Percentiles rank a stretch among this genome's conserved stretches.
These are phyloP conservation scores for Cyclotella choctawhatcheeana DNA, from an alignment of 108 stramenopile species.

Conservation along the genomic window DNA sequence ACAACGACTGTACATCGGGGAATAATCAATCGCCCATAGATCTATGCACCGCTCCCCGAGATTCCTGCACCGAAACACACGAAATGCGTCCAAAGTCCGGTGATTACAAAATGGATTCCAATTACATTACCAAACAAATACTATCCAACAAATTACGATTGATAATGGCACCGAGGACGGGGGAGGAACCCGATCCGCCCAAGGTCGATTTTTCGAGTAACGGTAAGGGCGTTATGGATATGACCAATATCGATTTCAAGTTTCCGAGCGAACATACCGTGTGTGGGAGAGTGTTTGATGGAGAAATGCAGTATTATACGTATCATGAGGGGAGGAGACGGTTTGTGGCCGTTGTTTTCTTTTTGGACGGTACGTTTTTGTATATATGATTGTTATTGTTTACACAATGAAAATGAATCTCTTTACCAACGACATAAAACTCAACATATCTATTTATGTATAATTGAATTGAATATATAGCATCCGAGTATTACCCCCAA, in stretches of 20 bases:
- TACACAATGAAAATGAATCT: no score
- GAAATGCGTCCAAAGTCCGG: conserved; percentile 47
- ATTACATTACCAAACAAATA: conserved; percentile 40
- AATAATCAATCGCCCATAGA: conserved; percentile 80
- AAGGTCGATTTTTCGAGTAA: conserved; percentile 77
- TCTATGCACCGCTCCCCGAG: conserved; percentile 40
- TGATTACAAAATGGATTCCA: conserved; percentile 45
- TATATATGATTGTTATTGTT: no score
- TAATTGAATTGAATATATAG: no score
- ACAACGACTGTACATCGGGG: conserved; percentile 51
- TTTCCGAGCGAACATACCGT: conserved; percentile 81
- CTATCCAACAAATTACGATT: conserved; percentile 43
- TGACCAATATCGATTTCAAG: conserved; percentile 84
- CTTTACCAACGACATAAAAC: no score
- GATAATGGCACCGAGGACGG: conserved; percentile 42
- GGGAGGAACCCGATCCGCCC: conserved; percentile 49
- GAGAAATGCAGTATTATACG: conserved; percentile 82
- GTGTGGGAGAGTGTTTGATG: conserved; percentile 71
- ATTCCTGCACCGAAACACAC: conserved; percentile 39
- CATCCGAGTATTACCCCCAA: conserved; percentile 28
- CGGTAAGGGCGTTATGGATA: conserved; percentile 70
- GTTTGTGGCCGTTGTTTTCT: conserved; percentile 49
- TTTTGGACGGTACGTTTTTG: conserved; percentile 32
- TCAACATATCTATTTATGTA: no score
- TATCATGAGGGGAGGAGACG: conserved; percentile 50